phyloP scores from a whole-genome alignment of 2,329 filamentous ascomycete genomes.

The Sarocladium oryzae region DNA sequence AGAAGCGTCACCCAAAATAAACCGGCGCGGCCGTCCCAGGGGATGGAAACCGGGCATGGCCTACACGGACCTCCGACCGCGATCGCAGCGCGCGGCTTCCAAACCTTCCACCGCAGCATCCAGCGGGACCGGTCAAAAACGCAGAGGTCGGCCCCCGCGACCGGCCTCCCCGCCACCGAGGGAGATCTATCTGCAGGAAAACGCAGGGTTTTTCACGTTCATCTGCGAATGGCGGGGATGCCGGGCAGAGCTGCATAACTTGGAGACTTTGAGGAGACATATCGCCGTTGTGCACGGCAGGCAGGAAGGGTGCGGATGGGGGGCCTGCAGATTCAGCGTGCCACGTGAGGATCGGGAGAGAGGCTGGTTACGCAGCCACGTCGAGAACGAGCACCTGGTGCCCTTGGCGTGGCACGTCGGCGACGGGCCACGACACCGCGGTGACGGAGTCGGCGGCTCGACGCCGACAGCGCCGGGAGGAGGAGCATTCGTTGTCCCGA shows the following conservation, averaged over 20 bases:
- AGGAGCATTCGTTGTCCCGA: background rate
- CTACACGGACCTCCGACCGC: conserved; percentile 18
- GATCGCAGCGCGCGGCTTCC: background rate
- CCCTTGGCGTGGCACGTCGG: conserved; percentile 52
- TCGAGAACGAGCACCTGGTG: conserved; percentile 47
- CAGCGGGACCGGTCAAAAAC: conserved; percentile 25
- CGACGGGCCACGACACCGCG: conserved; percentile 44
- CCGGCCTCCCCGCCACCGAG: conserved; percentile 30
- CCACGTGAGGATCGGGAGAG: background rate
- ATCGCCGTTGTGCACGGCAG: conserved; percentile 42
- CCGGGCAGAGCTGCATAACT: conserved; percentile 54
- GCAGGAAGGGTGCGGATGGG: conserved; percentile 16
- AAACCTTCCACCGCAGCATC: background rate
- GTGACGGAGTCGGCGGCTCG: conserved; percentile 10
- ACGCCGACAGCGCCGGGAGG: conserved; percentile 8
- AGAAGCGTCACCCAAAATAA: background rate
- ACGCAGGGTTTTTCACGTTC: conserved; percentile 44
- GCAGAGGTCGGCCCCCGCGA: conserved; percentile 36
- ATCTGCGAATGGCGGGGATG: conserved; percentile 55
- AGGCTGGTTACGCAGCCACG: conserved; percentile 27
- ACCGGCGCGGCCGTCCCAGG: conserved; percentile 37
- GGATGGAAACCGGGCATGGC: conserved; percentile 33
- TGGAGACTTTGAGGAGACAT: conserved; percentile 51
- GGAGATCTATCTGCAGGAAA: conserved; percentile 32
- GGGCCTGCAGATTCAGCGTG: background rate